Base-by-base conservation (phyloP, 2,329 filamentous ascomycete genomes). In the Neophaeococcomyces aloes region DNA sequence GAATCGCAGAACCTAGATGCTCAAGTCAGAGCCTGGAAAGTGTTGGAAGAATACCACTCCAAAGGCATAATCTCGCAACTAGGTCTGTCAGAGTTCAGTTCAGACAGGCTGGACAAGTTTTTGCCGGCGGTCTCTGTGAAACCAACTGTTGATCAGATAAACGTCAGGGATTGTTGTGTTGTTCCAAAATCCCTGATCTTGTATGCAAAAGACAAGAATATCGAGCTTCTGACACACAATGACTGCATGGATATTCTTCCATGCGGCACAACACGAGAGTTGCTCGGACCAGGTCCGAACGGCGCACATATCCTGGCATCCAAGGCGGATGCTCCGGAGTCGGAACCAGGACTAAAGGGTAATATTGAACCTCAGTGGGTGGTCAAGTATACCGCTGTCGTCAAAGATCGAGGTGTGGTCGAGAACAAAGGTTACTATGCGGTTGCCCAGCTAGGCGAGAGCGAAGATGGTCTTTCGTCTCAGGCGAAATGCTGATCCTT, bases 371-470 rank as follows among this genome's bases (percentile, higher is more conserved):
- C 91, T 21, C 80, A 89, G 60, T 98, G 91, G 89, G 91, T 96
- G 21, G 82, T 89, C 53, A 94, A 96, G 61, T 98, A 98, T 61
- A 95, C 89, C 29, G 91, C 91, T 1, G 89, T 96, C 46, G 86
- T 96, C 31, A 83, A 84, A 62, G 83, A 96, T 61, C 74, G 91
- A 42, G 91, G 91, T 11, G 91, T 98, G 7, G 89, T 98, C 52
- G 91, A 98, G 70, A 94, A 91, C 61, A 98, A 96, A 70, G 91
- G 91, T 6, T 96, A 95, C 64, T 95, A 95, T 69, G 89, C 89
- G 1, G 78, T 80, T 15, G 89, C 88, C 2, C 81, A 86, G 59
- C 64, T 91, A 52, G 67, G 69, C 14, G 30, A 42, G 25, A 42
- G 39, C 21, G 39, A 42, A 15, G 39, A 42, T 18, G 29, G 39